phyloP scores from a whole-genome alignment of 108 stramenopile species.

The Pseudonitzschia multiseries region DNA sequence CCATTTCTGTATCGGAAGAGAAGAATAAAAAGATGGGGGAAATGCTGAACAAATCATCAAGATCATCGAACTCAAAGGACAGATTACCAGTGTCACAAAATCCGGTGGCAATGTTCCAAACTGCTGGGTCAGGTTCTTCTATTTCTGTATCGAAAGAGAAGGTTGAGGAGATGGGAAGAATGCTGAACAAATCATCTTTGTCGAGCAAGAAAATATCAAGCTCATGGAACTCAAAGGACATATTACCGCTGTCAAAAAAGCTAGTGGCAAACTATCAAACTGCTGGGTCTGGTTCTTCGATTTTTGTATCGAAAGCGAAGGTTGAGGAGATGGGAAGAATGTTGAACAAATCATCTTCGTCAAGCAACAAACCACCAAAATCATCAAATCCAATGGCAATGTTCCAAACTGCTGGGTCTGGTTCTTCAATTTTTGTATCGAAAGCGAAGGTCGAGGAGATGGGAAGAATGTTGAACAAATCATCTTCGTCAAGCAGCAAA shows the following conservation, averaged over 20 bases:
- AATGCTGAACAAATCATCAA: slow-evolving; percentile 13
- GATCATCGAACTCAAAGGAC: neutral
- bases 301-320: slow-evolving; percentile 35
- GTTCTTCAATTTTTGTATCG: slow-evolving; percentile 30
- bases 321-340: slow-evolving; percentile 32
- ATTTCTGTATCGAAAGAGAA: slow-evolving; percentile 39
- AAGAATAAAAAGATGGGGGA: slow-evolving; percentile 20
- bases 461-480: slow-evolving; percentile 23
- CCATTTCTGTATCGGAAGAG: slow-evolving; percentile 33
- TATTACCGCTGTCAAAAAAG: neutral
- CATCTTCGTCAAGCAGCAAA: neutral
- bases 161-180: slow-evolving; percentile 26
- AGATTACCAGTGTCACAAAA: neutral
- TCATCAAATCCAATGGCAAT: neutral
- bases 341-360: slow-evolving; percentile 17
- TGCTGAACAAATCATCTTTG: slow-evolving; percentile 22
- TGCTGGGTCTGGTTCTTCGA: slow-evolving; percentile 37
- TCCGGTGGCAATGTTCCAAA: slow-evolving; percentile 32
- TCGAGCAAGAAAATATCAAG: neutral
- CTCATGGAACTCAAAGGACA: neutral
- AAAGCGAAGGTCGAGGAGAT: slow-evolving; percentile 34
- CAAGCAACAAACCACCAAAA: neutral
- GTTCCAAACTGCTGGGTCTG: slow-evolving; percentile 51
- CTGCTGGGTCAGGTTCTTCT: slow-evolving; percentile 35
- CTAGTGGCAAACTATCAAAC: slow-evolving; percentile 34